Conservation (phyloP, 129 eudicot species). For the Artemisia tridentata region DNA sequence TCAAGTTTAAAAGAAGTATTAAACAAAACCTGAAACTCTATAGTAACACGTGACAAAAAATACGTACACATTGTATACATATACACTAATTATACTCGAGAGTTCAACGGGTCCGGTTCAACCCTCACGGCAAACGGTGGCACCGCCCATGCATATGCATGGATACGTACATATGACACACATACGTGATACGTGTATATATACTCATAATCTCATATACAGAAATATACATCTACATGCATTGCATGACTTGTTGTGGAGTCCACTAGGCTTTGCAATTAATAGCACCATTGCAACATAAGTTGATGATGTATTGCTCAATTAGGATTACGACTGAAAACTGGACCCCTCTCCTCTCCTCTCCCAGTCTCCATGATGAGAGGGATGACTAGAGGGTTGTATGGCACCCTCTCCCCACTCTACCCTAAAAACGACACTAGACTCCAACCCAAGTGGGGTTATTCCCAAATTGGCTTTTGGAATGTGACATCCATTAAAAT, state of each 20-base stretch:
- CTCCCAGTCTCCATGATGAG: conserved; percentile 14
- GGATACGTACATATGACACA: no score
- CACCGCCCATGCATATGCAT: no score
- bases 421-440: conserved; percentile 22
- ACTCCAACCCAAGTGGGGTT: conserved; percentile 34
- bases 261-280: conserved; percentile 17
- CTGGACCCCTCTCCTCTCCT: not conserved
- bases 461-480: conserved; percentile 27
- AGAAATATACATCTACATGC: no score
- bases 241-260: conserved; percentile 13
- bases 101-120: no score
- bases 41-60: no score
- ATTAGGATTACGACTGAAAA: conserved; percentile 26
- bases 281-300: conserved; percentile 32
- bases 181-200: no score
- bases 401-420: conserved; percentile 18
- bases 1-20: no score
- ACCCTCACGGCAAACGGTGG: no score
- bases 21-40: no score
- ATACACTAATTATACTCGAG: no score
- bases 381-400: conserved; percentile 21
- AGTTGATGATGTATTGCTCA: conserved; percentile 30
- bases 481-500: conserved; percentile 33
- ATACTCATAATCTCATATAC: no score
- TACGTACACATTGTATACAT: no score